These are phyloP conservation scores for Camellia lanceoleosa DNA, from an alignment of 148 eudicot species.

Conservation along the genomic window DNA sequence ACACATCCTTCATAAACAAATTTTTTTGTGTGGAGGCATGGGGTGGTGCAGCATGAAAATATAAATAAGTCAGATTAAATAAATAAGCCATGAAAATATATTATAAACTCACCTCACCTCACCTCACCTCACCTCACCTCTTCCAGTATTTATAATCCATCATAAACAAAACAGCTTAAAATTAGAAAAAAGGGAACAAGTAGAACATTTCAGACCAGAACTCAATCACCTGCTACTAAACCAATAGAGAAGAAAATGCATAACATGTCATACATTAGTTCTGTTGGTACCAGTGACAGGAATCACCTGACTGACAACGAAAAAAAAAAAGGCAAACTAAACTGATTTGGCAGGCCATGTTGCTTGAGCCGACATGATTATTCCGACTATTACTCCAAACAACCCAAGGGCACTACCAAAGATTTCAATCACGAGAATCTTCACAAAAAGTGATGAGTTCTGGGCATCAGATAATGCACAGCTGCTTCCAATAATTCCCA, in stretches of 20 bases:
- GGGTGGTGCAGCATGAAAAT: too few relatives aligned
- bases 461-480: slow-evolving; percentile 98
- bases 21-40: too few relatives aligned
- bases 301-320: not conserved
- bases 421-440: slow-evolving; percentile 93
- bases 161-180: not conserved
- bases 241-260: not conserved
- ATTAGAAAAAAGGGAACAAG: not conserved
- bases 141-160: not conserved
- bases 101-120: not conserved
- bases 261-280: not conserved
- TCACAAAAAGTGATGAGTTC: slow-evolving; percentile 90
- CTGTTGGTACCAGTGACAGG: not conserved
- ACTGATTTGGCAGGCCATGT: slow-evolving; percentile 66
- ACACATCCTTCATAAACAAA: too few relatives aligned
- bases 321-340: not conserved
- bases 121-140: not conserved
- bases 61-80: too few relatives aligned
- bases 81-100: not conserved
- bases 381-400: slow-evolving; percentile 97
- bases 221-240: not conserved
- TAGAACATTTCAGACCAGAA: slow-evolving; percentile 4
- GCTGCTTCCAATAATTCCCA: slow-evolving; percentile 98
- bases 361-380: slow-evolving; percentile 99
- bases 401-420: slow-evolving; percentile 97